phyloP scores from a whole-genome alignment of 306 rosid genomes.

The Myrica gale region DNA sequence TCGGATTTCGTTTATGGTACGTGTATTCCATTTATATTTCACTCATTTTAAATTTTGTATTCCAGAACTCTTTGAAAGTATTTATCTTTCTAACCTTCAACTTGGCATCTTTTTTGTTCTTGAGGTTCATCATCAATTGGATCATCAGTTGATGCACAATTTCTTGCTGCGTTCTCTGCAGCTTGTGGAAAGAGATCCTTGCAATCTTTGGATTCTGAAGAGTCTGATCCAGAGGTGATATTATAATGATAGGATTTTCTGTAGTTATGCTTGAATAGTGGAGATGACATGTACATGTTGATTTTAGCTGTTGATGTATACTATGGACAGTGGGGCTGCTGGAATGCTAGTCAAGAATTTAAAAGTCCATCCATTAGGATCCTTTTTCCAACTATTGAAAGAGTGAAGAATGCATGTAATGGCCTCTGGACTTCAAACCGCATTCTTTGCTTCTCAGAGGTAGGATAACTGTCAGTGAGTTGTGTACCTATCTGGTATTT shows the following conservation, averaged over 20 bases:
- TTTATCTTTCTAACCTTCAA: slow-evolving; percentile 15
- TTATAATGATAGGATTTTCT: slow-evolving; percentile 5
- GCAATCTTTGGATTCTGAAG: slow-evolving; percentile 68
- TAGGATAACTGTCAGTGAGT: slow-evolving; percentile 15
- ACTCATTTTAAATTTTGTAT: background rate
- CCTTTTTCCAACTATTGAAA: slow-evolving; percentile 68
- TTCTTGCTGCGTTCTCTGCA: slow-evolving; percentile 71
- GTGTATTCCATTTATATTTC: slow-evolving; percentile 22
- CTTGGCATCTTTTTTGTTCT: slow-evolving; percentile 19
- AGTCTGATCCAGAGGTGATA: slow-evolving; percentile 77
- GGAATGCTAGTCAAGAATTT: slow-evolving; percentile 68
- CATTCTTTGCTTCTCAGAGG: slow-evolving; percentile 83
- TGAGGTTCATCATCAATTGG: slow-evolving; percentile 83
- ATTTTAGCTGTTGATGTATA: slow-evolving; percentile 26
- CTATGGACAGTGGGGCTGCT: slow-evolving; percentile 73
- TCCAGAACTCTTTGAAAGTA: background rate
- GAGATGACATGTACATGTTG: slow-evolving; percentile 17
- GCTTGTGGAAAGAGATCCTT: slow-evolving; percentile 72
- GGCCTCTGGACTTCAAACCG: slow-evolving; percentile 67
- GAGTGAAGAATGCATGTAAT: slow-evolving; percentile 53
- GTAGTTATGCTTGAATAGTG: slow-evolving; percentile 18
- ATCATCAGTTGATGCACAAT: slow-evolving; percentile 55
- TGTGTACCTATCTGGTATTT: background rate
- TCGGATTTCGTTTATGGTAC: slow-evolving; percentile 70
- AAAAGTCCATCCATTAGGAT: slow-evolving; percentile 66